phyloP scores from a whole-genome alignment of 306 rosid genomes.

The Glycyrrhiza uralensis region DNA sequence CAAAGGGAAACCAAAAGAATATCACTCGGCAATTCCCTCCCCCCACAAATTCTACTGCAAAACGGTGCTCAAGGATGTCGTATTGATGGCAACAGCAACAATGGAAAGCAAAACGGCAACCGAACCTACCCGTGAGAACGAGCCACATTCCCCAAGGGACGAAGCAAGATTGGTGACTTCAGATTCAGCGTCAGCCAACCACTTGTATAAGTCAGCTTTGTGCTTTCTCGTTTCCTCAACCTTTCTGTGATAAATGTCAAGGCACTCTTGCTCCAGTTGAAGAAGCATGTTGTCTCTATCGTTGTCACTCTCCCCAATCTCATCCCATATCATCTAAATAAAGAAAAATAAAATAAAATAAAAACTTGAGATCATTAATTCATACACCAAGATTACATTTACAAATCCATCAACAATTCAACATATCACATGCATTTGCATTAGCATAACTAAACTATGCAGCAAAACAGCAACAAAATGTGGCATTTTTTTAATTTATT shows the following conservation, averaged over 20 bases:
- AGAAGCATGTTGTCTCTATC: conserved; percentile 84
- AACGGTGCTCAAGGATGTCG: neutral
- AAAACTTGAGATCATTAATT: neutral
- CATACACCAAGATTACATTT: neutral
- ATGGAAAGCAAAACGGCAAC: neutral
- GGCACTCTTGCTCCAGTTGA: conserved; percentile 92
- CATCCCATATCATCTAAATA: conserved; percentile 84
- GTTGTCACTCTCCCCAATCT: conserved; percentile 78
- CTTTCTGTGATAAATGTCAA: conserved; percentile 69
- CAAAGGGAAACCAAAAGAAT: neutral
- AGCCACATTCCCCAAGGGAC: conserved; percentile 56
- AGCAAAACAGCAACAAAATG: neutral
- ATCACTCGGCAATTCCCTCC: neutral
- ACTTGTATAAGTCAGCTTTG: conserved; percentile 61
- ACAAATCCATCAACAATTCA: neutral
- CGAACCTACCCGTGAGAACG: conserved; percentile 49
- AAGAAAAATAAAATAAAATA: too few relatives aligned
- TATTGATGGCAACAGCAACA: neutral
- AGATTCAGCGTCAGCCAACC: conserved; percentile 60
- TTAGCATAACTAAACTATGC: neutral
- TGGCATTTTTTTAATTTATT: neutral
- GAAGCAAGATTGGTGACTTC: conserved; percentile 49
- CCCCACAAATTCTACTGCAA: neutral
- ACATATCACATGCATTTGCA: neutral
- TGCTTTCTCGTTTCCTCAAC: conserved; percentile 75